These are phyloP conservation scores for Hura crepitans DNA, from an alignment of 441 rosid species.

Conservation along the genomic window DNA sequence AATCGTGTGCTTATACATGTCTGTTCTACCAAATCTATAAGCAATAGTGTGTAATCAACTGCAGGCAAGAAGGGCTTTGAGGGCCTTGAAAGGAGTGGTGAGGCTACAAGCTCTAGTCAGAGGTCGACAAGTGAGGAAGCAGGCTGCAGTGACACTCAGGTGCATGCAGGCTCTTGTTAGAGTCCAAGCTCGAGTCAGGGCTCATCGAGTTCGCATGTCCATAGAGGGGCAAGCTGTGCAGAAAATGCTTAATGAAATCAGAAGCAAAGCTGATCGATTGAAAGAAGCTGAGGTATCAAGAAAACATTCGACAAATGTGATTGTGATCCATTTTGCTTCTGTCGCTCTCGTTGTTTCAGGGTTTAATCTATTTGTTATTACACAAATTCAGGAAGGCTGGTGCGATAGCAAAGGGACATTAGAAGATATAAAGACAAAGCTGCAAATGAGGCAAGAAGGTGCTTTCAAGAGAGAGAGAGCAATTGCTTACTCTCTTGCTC, in stretches of 20 bases:
- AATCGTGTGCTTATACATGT: no score
- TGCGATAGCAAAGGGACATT: conserved; percentile 87
- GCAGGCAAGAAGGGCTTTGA: conserved; percentile 86
- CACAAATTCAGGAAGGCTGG: conserved; percentile 71
- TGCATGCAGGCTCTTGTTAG: conserved; percentile 98
- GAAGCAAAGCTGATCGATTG: conserved; percentile 61
- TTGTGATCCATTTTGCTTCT: neutral
- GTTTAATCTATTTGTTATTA: neutral
- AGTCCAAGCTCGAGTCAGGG: conserved; percentile 90
- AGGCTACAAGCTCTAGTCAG: conserved; percentile 92
- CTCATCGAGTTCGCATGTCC: conserved; percentile 84
- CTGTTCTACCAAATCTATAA: no score
- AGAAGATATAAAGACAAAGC: conserved; percentile 58
- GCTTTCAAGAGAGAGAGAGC: conserved; percentile 89
- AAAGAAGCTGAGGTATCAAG: conserved; percentile 73
- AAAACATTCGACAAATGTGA: neutral
- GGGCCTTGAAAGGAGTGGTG: conserved; percentile 88
- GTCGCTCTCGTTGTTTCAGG: neutral
- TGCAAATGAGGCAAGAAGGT: conserved; percentile 83
- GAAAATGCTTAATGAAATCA: conserved; percentile 53
- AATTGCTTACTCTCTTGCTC: conserved; percentile 79
- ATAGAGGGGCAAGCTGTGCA: conserved; percentile 82
- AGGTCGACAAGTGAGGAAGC: conserved; percentile 95
- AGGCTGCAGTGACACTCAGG: conserved; percentile 84
- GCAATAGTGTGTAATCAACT: neutral